These are phyloP conservation scores for Talaromyces piceae DNA, from an alignment of 2,329 filamentous ascomycete genomes.

Conservation along the genomic window DNA sequence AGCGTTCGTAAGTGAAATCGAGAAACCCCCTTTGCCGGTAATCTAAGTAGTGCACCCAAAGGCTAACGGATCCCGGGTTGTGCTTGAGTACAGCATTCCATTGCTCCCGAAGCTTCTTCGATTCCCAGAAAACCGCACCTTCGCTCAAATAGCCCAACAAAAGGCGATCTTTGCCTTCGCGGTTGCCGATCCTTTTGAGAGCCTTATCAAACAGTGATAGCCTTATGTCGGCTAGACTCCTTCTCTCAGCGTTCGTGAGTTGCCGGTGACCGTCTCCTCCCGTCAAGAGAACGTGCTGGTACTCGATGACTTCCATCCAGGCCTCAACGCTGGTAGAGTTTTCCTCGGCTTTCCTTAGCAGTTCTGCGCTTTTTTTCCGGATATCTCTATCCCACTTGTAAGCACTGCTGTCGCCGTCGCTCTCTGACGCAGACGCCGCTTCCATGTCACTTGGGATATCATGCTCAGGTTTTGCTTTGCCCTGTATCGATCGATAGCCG, in stretches of 20 bases:
- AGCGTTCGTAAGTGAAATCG: constrained; percentile 60
- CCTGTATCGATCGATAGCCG: constrained; percentile 60
- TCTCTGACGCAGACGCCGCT: constrained; percentile 43
- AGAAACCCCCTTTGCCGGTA: constrained; percentile 61
- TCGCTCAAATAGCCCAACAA: constrained; percentile 65
- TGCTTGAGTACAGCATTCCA: constrained; percentile 58
- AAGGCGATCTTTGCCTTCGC: constrained; percentile 50
- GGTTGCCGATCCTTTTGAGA: constrained; percentile 48
- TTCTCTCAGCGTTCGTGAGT: constrained; percentile 53
- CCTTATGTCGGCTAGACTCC: constrained; percentile 69
- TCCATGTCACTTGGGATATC: constrained; percentile 43
- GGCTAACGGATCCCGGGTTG: constrained; percentile 49
- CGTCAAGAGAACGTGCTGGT: constrained; percentile 64
- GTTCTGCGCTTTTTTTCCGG: constrained; percentile 39
- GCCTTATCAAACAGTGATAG: constrained; percentile 74
- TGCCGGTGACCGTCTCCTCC: constrained; percentile 29
- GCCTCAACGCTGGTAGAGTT: constrained; percentile 59
- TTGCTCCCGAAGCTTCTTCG: constrained; percentile 50
- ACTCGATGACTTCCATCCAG: constrained; percentile 72
- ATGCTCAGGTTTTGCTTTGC: constrained; percentile 48
- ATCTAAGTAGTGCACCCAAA: constrained; percentile 70
- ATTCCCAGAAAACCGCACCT: constrained; percentile 66
- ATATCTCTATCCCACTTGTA: constrained; percentile 39
- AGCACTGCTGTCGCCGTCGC: constrained; percentile 31
- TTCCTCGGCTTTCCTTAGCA: constrained; percentile 58